Conservation (phyloP, 306 rosid genomes). For the Cicer pinnatifidum region DNA sequence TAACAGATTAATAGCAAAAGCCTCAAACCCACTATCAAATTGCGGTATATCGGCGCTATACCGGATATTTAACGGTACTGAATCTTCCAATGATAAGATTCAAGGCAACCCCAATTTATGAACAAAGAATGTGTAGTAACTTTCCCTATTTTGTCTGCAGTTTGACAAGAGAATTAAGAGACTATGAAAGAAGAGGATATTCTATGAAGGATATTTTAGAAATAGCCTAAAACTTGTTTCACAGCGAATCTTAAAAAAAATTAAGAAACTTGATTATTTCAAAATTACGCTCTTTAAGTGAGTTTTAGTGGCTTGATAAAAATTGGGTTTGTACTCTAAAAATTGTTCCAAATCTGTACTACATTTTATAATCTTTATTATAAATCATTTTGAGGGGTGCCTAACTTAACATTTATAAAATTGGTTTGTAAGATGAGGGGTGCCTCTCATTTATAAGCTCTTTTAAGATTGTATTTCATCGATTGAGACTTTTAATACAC, state of each 20-base stretch:
- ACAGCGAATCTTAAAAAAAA: not conserved
- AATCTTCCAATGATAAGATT: not conserved
- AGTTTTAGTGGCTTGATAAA: constrained; percentile 19
- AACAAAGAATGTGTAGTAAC: not conserved
- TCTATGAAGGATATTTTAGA: constrained; percentile 11
- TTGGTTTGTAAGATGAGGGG: too few relatives aligned
- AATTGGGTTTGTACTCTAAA: too few relatives aligned
- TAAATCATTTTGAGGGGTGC: constrained; percentile 10
- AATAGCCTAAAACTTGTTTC: not conserved
- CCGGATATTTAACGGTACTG: too few relatives aligned
- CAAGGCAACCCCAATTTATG: not conserved
- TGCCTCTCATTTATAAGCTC: too few relatives aligned
- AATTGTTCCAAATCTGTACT: not conserved
- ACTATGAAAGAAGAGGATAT: not conserved
- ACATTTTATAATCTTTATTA: constrained; percentile 14
- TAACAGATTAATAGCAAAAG: too few relatives aligned
- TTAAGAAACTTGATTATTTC: constrained; percentile 6
- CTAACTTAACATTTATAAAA: too few relatives aligned
- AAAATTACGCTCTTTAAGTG: not conserved
- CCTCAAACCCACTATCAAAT: too few relatives aligned
- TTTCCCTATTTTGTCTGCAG: not conserved
- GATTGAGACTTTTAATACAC: too few relatives aligned
- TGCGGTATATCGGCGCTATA: too few relatives aligned
- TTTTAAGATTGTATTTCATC: too few relatives aligned
- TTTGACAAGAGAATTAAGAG: constrained; percentile 27